Evolutionary conservation across 192 early-diverging fungal genomes (phyloP), one percentile per base, ranked within the genome.

Genomic region (Spizellomyces sp.): DNA sequence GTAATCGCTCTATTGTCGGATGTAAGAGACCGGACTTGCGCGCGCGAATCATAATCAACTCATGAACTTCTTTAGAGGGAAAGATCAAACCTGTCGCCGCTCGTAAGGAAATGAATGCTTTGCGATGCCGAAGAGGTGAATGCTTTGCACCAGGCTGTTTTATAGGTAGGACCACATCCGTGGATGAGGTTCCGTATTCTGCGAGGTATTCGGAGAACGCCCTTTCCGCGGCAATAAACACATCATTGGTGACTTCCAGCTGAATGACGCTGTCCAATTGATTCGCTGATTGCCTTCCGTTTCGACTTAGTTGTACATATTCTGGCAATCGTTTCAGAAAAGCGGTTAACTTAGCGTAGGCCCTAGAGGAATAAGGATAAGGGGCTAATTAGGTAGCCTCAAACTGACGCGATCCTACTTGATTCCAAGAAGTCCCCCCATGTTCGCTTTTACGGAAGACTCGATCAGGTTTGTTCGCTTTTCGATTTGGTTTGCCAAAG

Each of bases 301-400:
- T 64, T 15, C 48, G 19, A 17, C 67, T 66, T 15, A 73, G 67
- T 15, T 71, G 36, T 14, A 17, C 45, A 46, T 57, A 73, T 19
- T 73, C 71, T 19, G 67, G 64, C 9, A 73, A 19, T 22, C 47
- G 36, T 45, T 56, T 73, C n/a, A 73, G 43, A 66, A 71, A 73
- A 15, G 66, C 42, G 6, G 71, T 22, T 3, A 71, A 43, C 10
- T 43, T 74, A 36, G 69, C 67, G 6, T 70, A 73, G 9, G 71
- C 62, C 22, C 67, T 56, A 46, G 10, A 36, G 27, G 27, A 36
- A 36, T 36, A 36, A 36, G 27, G 27, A 36, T 36, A 36, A 36
- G 27, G 27, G 27, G 27, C 1, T 36, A 36, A 36, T 36, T 36
- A 36, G 27, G 27, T 36, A 3, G 27, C 27, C 27, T 36, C 3